A percentile compares a stretch with the other conserved stretches of the same genome.
phyloP scores from a whole-genome alignment of 2,329 filamentous ascomycete genomes.

The Endoconidiophora laricicola region DNA sequence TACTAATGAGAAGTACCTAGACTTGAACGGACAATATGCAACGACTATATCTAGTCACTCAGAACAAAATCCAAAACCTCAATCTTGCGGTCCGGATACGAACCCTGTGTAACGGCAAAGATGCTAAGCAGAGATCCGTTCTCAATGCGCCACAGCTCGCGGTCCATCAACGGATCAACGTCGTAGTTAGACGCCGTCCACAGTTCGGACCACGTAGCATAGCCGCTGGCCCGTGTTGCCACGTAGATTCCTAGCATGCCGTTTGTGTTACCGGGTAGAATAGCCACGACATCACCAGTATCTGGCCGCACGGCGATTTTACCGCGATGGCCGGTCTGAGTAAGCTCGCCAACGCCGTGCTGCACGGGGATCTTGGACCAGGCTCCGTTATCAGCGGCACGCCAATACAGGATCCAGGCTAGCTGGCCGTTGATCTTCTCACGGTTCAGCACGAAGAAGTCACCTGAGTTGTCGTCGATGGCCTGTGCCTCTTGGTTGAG shows the following conservation, averaged over 20 bases:
- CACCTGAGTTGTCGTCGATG: constrained; percentile 10
- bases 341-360: constrained; percentile 10
- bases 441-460: constrained; percentile 14
- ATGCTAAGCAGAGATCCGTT: constrained; percentile 8
- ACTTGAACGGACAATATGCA: too few relatives aligned
- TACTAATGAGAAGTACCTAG: too few relatives aligned
- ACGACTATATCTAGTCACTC: not conserved
- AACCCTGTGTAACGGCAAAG: constrained; percentile 9
- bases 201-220: constrained; percentile 11
- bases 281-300: constrained; percentile 13
- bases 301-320: constrained; percentile 13
- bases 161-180: constrained; percentile 14
- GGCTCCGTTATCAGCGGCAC: constrained; percentile 1
- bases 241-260: constrained; percentile 13
- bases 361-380: constrained; percentile 13
- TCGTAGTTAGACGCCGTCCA: constrained; percentile 7
- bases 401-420: constrained; percentile 10
- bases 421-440: constrained; percentile 11
- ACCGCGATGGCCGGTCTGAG: constrained; percentile 13
- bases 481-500: constrained; percentile 16
- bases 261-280: constrained; percentile 13
- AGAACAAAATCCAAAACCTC: constrained; percentile 3
- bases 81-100: constrained; percentile 9
- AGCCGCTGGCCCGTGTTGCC: constrained; percentile 4
- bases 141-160: constrained; percentile 7